Evolutionary conservation across 2,329 filamentous ascomycete species (phyloP).

Genomic region (Cladosporium cucumerinum): DNA sequence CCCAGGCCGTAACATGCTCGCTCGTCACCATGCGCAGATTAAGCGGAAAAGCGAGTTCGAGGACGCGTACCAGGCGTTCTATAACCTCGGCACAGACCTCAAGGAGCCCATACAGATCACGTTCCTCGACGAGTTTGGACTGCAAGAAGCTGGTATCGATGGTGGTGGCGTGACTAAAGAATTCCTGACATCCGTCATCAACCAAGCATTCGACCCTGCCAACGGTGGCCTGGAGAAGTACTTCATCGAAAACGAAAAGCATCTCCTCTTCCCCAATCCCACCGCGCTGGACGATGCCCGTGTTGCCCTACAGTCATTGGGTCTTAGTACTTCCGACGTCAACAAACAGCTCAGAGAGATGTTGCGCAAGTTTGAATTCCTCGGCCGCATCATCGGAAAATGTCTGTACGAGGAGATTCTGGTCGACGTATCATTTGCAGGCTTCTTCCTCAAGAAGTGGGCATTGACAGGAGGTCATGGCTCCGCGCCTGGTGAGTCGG

Average conservation of each 20-base stretch:
- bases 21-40: conserved; percentile 71
- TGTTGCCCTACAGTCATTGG: conserved; percentile 16
- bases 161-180: conserved; percentile 97
- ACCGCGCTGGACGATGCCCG: conserved; percentile 41
- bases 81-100: conserved; percentile 71
- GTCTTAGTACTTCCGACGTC: neutral
- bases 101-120: conserved; percentile 97
- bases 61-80: conserved; percentile 83
- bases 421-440: conserved; percentile 86
- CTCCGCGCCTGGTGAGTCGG: conserved; percentile 62
- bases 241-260: conserved; percentile 81
- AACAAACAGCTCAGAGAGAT: conserved; percentile 37
- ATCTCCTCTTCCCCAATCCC: conserved; percentile 86
- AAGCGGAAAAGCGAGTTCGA: conserved; percentile 75
- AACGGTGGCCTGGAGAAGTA: conserved; percentile 41
- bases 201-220: conserved; percentile 71
- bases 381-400: conserved; percentile 90
- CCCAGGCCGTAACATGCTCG: conserved; percentile 44
- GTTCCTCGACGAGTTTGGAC: conserved; percentile 87
- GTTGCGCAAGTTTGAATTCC: conserved; percentile 78
- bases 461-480: conserved; percentile 66
- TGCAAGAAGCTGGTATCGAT: conserved; percentile 88
- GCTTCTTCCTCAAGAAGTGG: conserved; percentile 97
- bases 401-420: conserved; percentile 97
- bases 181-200: conserved; percentile 84